phyloP scores from a whole-genome alignment of 2,329 filamentous ascomycete species.

The Claviceps sp. region DNA sequence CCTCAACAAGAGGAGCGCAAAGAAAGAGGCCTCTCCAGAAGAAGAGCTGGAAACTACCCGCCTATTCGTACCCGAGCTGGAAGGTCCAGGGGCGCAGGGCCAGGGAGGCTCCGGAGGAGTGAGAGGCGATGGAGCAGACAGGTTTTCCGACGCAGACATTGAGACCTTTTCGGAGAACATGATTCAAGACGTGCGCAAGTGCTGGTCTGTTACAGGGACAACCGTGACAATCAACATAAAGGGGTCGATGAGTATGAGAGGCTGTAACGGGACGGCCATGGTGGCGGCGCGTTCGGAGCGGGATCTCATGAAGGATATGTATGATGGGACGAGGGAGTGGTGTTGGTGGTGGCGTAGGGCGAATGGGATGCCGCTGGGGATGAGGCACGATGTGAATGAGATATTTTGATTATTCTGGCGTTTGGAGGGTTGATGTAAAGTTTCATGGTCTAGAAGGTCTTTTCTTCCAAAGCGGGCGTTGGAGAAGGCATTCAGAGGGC shows the following conservation, averaged over 20 bases:
- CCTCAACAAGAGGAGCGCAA: slow-evolving; percentile 7
- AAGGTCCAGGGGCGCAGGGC: neutral
- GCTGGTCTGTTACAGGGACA: slow-evolving; percentile 25
- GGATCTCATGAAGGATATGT: slow-evolving; percentile 18
- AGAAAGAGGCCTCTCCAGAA: slow-evolving; percentile 7
- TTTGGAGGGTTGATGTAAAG: neutral
- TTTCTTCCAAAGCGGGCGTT: too few species aligned
- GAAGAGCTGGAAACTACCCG: slow-evolving; percentile 8
- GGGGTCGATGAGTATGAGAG: slow-evolving; percentile 22
- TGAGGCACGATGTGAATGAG: neutral
- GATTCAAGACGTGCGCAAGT: slow-evolving; percentile 28
- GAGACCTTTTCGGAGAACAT: slow-evolving; percentile 29
- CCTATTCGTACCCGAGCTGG: slow-evolving; percentile 12
- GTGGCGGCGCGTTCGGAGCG: slow-evolving; percentile 17
- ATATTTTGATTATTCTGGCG: slow-evolving; percentile 4
- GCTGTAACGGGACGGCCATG: slow-evolving; percentile 19
- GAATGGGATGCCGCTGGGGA: neutral
- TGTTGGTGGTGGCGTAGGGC: slow-evolving; percentile 18
- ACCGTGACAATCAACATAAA: slow-evolving; percentile 26
- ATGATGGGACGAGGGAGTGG: slow-evolving; percentile 20
- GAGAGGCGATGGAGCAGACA: neutral
- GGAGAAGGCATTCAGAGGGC: too few species aligned
- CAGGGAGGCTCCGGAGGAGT: neutral
- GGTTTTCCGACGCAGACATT: slow-evolving; percentile 16
- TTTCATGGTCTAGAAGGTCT: too few species aligned